These are phyloP conservation scores for Cryptococcus depauperatus DNA, from an alignment of 1,284 basidiomycete genomes.

Conservation along the genomic window DNA sequence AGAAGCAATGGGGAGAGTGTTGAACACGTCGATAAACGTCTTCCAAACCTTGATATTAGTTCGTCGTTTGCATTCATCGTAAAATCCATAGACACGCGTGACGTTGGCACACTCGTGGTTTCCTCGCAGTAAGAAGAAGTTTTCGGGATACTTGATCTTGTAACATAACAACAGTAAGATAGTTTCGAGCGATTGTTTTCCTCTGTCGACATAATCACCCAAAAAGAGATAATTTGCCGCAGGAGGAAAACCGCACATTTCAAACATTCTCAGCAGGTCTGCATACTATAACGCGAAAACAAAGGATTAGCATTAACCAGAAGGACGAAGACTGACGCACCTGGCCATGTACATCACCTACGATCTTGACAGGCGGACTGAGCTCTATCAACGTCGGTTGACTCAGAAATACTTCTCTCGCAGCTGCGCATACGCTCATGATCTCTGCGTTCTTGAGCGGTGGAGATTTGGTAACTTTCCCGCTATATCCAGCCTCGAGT, in stretches of 20 bases:
- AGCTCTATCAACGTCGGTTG: constrained; percentile 98
- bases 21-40: constrained; percentile 99
- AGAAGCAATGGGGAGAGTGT: constrained; percentile 95
- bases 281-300: constrained; percentile 48
- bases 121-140: constrained; percentile 56
- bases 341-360: constrained; percentile 97
- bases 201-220: constrained; percentile 56
- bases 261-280: constrained; percentile 54
- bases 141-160: constrained; percentile 58
- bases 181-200: constrained; percentile 56
- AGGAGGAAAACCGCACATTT: constrained; percentile 56
- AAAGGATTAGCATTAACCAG: background rate
- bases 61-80: constrained; percentile 80
- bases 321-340: constrained; percentile 16
- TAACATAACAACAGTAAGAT: constrained; percentile 51
- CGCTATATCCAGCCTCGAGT: constrained; percentile 93
- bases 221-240: constrained; percentile 58
- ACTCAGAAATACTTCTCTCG: constrained; percentile 89
- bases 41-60: constrained; percentile 99
- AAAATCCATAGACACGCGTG: constrained; percentile 56
- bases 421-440: constrained; percentile 89
- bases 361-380: constrained; percentile 97
- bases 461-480: constrained; percentile 89
- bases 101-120: constrained; percentile 57
- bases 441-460: constrained; percentile 97